Base-by-base conservation (phyloP, 345 rosid species). In the Ricinus communis region DNA sequence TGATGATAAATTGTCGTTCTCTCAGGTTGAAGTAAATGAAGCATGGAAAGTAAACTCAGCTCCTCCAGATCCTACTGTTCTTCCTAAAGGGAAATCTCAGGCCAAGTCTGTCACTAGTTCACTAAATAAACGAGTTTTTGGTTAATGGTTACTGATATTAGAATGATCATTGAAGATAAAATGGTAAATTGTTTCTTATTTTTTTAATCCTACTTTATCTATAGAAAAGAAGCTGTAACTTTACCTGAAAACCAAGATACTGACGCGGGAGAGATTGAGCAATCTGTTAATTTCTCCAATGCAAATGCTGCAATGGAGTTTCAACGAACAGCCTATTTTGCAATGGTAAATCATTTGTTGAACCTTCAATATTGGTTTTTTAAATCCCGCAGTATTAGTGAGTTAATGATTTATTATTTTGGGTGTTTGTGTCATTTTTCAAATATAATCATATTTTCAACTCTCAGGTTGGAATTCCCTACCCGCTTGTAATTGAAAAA, bases 191-290 rank as follows among this genome's bases (percentile, higher is more conserved):
- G 46, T 30, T 30, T 21, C 14, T 6, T 50, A 25, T 65, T 57
- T 4, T 3, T 16, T 40, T 40, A 22, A 16, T 66, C 41, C 8
- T 19, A 1, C 2, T 60, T 18, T 30, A 27, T 61, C 76, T 74
- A 72, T 80, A 94, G 97, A 88, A 92, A 82, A 80, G 93, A 90
- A 78, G 83, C 91, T 22, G 85, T 90, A 70, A 92, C 97, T 10
- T 65, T 89, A 38, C 89, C 93, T 14, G 93, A 86, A 64, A 77
- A 76, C n/a, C 70, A 74, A 16, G 96, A 87, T 40, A 79, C 74
- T 16, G 90, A 89, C 75, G 27, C 65, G 49, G 87, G 78, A 62
- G 91, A 85, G 62, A 46, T 83, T 69, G 98, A 87, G 77, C 86
- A 76, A 68, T 76, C 81, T 45, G 71, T 77, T 75, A 76, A 77